These are phyloP conservation scores for Fomitopsis serialis DNA, from an alignment of 768 basidiomycete genomes.

Conservation along the genomic window DNA sequence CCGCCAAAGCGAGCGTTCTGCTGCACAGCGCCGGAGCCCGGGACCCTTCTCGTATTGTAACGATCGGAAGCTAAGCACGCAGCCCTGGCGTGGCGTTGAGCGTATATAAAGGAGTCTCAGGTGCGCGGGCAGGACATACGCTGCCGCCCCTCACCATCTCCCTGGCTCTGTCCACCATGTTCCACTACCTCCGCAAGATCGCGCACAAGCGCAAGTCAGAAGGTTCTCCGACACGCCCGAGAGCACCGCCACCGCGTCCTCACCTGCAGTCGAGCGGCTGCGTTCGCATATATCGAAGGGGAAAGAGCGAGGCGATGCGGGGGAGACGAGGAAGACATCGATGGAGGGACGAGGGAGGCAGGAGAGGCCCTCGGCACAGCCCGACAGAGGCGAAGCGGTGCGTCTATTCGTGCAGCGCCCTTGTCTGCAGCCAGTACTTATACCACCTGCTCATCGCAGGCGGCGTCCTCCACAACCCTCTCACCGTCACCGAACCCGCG, in stretches of 20 bases:
- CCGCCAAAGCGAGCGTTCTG: not conserved
- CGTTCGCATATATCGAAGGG: not conserved
- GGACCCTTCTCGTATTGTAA: not conserved
- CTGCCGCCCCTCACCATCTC: not conserved
- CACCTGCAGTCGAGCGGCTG: not conserved
- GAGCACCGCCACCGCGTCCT: not conserved
- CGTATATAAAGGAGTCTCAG: not conserved
- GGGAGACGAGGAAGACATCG: not conserved
- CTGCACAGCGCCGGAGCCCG: not conserved
- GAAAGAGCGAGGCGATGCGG: not conserved
- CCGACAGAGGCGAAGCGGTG: not conserved
- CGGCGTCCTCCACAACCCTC: not conserved
- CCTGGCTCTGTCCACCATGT: not conserved
- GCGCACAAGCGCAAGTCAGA: not conserved
- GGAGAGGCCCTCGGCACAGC: not conserved
- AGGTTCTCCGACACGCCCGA: not conserved
- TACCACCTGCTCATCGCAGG: not conserved
- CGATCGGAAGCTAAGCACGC: not conserved
- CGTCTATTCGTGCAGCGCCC: not conserved
- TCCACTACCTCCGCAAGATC: not conserved
- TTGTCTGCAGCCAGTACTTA: slow-evolving; percentile 3
- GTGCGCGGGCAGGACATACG: not conserved
- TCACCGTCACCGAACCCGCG: not conserved
- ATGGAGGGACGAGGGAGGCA: not conserved
- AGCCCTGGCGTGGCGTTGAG: not conserved